Conservation (phyloP, 345 rosid species). For the Orychophragmus violaceus region DNA sequence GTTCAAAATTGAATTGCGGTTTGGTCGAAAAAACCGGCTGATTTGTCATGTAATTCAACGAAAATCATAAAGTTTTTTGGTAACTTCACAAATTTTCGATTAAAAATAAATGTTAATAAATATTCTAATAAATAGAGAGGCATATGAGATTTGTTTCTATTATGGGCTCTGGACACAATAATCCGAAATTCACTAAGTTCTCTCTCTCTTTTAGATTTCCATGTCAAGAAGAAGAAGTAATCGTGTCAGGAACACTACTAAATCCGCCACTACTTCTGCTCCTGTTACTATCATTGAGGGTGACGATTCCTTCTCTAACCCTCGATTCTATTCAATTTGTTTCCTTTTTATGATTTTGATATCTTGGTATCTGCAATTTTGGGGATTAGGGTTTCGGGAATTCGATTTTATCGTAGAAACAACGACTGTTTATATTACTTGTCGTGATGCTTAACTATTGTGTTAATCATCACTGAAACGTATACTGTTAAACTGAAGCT, state of each 20-base stretch:
- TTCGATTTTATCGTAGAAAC: background rate
- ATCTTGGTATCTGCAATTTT: background rate
- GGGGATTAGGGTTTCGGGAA: constrained; percentile 19
- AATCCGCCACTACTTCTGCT: background rate
- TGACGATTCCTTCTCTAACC: background rate
- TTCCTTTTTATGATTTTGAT: background rate
- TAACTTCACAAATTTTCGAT: too few species aligned
- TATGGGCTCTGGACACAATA: too few species aligned
- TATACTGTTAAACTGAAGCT: too few species aligned
- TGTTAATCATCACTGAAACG: background rate
- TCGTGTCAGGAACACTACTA: constrained; percentile 15
- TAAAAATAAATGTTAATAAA: too few species aligned
- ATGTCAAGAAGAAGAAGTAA: constrained; percentile 34
- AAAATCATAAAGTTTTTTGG: too few species aligned
- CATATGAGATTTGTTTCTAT: too few species aligned
- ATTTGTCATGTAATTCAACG: too few species aligned
- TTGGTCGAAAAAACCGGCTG: too few species aligned
- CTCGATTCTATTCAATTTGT: background rate
- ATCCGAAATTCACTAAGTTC: background rate
- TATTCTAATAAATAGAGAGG: too few species aligned
- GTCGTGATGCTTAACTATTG: background rate
- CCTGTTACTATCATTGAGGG: constrained; percentile 23
- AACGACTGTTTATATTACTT: background rate
- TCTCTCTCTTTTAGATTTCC: background rate
- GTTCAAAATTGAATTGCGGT: too few species aligned